Evolutionary conservation across 306 rosid genomes (phyloP), one percentile per base, ranked within the genome.

Genomic region (Lathyrus oleraceus): DNA sequence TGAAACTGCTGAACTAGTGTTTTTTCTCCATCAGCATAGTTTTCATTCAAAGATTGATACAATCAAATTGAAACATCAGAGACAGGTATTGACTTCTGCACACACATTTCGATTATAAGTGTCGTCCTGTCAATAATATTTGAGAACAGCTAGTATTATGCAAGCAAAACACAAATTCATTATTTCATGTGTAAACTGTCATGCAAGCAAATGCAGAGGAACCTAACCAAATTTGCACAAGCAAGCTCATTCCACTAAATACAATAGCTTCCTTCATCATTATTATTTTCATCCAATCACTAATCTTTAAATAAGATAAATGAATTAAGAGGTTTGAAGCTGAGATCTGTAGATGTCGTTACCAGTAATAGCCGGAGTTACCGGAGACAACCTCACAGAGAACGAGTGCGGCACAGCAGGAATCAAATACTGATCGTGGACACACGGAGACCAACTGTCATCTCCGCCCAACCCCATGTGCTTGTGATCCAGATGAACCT

Each of bases 391-490:
- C 84, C 95, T 81, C 21, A 90, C 71, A 15, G 96, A 85, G 76
- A 90, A 94, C 0, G 91, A 81, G 79, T 81, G 78, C 0, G 95
- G 86, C 51, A 71, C 74, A 5, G 95, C 59, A 42, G 88, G 87
- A 77, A 90, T 15, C 80, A 88, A 78, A 79, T 84, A 90, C 21
- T 83, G 76, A 1, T 81, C 70, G 40, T 94, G 98, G 51, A 87
- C 96, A 28, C 83, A 42, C 5, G 97, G 98, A 14, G 97, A 82
- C 98, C 98, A 94, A 79, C 98, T 90, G 79, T 94, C 97, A 53
- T 94, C 98, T 65, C 98, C 98, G 10, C 87, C 97, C 78, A 90
- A 13, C 2, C 98, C 97, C 98, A 90, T 94, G 67, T 94, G 98
- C 86, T 83, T 85, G 87, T 94, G 97, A 61, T 94, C 98, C 23